Conservation (phyloP, 768 basidiomycete genomes). For the Lyophyllum semitale region DNA sequence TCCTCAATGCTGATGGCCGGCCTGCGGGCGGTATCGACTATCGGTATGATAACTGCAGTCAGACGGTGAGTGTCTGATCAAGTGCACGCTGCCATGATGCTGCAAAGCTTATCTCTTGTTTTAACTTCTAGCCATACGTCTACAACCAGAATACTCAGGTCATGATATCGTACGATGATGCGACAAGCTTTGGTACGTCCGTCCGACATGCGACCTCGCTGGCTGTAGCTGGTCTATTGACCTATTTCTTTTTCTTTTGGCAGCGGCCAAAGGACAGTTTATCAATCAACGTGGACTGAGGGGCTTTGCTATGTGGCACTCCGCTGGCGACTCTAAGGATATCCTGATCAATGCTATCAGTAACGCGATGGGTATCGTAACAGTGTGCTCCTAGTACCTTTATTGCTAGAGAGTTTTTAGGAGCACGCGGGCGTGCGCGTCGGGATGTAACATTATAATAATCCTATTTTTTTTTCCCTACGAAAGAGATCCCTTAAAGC, state of each 20-base stretch:
- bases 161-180: conserved; percentile 72
- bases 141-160: conserved; percentile 54
- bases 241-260: conserved; percentile 3
- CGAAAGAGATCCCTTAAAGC: neutral
- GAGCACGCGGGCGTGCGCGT: neutral
- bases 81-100: neutral
- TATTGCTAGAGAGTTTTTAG: neutral
- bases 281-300: conserved; percentile 52
- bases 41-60: conserved; percentile 64
- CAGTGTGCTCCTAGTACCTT: conserved; percentile 11
- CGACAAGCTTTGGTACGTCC: conserved; percentile 51
- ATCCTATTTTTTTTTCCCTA: neutral
- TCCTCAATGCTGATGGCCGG: conserved; percentile 47
- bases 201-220: neutral
- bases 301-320: conserved; percentile 73
- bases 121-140: conserved; percentile 60
- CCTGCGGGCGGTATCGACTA: conserved; percentile 54
- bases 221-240: neutral
- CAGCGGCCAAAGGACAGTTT: conserved; percentile 59
- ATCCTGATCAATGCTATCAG: conserved; percentile 59
- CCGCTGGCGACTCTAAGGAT: conserved; percentile 59
- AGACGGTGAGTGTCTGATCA: conserved; percentile 60
- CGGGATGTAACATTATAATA: neutral
- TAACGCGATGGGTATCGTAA: conserved; percentile 33
- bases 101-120: neutral